These are phyloP conservation scores for Talaromyces sp. DNA, from an alignment of 2,329 filamentous ascomycete species.

Conservation along the genomic window DNA sequence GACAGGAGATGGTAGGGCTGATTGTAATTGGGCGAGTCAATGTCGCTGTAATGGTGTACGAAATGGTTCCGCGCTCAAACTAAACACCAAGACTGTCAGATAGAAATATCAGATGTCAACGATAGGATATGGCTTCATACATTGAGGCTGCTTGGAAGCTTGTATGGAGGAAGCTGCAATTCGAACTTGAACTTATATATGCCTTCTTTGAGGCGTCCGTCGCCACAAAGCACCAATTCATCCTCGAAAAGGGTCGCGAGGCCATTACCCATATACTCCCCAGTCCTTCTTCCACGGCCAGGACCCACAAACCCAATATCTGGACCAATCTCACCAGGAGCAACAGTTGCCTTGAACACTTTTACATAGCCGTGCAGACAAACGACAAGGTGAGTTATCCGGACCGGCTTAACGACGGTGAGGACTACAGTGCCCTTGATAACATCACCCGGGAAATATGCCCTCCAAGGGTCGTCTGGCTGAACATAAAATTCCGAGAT, in stretches of 20 bases:
- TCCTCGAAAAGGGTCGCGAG: conserved; percentile 65
- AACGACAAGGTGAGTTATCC: conserved; percentile 63
- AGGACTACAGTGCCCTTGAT: conserved; percentile 61
- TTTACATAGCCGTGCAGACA: conserved; percentile 64
- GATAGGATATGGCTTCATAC: conserved; percentile 56
- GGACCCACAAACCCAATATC: conserved; percentile 52
- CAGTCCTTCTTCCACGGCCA: conserved; percentile 53
- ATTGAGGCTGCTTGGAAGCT: conserved; percentile 82
- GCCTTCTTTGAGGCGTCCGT: conserved; percentile 62
- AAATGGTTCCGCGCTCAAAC: conserved; percentile 94
- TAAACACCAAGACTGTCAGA: conserved; percentile 40
- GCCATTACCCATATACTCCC: conserved; percentile 63
- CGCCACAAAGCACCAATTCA: conserved; percentile 63
- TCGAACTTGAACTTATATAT: conserved; percentile 66
- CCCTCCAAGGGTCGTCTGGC: conserved; percentile 61
- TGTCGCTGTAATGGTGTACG: conserved; percentile 86
- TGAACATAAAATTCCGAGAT: conserved; percentile 62
- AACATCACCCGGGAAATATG: conserved; percentile 62
- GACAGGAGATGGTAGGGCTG: conserved; percentile 73
- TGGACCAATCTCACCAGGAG: conserved; percentile 54
- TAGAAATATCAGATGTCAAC: not conserved
- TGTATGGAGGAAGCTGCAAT: conserved; percentile 59
- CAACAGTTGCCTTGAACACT: conserved; percentile 62
- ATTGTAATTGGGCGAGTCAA: conserved; percentile 87
- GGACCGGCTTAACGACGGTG: conserved; percentile 59